Conservation (phyloP, 2,329 filamentous ascomycete species). For the Arachnomyces sp. region DNA sequence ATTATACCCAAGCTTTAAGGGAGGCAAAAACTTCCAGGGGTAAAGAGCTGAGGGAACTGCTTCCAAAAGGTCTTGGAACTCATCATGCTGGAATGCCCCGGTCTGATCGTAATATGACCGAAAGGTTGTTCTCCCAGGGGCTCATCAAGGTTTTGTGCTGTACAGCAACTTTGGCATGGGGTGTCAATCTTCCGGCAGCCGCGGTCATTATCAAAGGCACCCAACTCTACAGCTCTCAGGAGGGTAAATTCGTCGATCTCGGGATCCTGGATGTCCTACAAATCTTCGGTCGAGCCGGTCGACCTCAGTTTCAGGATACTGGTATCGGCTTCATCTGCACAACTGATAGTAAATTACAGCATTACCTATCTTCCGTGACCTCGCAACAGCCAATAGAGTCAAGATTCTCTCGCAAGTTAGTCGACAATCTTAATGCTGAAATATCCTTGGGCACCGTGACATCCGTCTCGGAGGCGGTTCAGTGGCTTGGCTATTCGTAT, state of each 20-base stretch:
- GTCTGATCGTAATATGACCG: conserved; percentile 90
- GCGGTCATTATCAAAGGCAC: conserved; percentile 98
- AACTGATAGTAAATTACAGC: conserved; percentile 82
- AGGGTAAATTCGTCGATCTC: conserved; percentile 92
- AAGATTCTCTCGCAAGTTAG: conserved; percentile 85
- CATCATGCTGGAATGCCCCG: conserved; percentile 97
- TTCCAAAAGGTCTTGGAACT: conserved; percentile 85
- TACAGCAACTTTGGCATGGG: conserved; percentile 96
- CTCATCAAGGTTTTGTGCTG: conserved; percentile 97
- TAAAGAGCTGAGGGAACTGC: conserved; percentile 77
- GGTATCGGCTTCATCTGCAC: conserved; percentile 98
- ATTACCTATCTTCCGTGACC: conserved; percentile 88
- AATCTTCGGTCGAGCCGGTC: conserved; percentile 96
- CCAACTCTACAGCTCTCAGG: conserved; percentile 91
- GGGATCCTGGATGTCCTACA: conserved; percentile 95
- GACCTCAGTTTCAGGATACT: conserved; percentile 93
- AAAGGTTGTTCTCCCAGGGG: conserved; percentile 81
- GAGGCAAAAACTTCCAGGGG: conserved; percentile 83
- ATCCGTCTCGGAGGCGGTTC: conserved; percentile 83
- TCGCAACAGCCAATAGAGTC: conserved; percentile 96
- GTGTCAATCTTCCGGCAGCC: conserved; percentile 94
- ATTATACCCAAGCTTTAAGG: conserved; percentile 69
- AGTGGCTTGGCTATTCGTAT: conserved; percentile 97
- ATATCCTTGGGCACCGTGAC: conserved; percentile 91
- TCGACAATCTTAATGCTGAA: conserved; percentile 95